Evolutionary conservation across 169 alveolate species (phyloP), one percentile per base, ranked within the genome.

Genomic region (Fabrea salina): DNA sequence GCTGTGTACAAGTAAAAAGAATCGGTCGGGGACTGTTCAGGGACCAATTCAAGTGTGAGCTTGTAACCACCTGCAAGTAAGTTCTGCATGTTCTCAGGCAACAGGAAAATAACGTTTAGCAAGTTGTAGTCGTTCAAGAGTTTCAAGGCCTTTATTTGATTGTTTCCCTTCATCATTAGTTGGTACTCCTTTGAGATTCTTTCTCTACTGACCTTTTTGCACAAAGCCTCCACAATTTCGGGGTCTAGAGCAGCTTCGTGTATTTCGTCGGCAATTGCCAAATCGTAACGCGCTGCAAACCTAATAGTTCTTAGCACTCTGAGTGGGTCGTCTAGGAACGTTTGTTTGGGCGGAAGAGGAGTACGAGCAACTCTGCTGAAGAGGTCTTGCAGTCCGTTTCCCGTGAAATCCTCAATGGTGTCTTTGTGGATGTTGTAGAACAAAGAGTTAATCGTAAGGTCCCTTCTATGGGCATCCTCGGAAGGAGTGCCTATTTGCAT

Each of bases 401-500:
- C 86, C 0, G 99, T 96, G 68, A 90, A 97, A 82, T 98, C 99
- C 90, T 98, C 99, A n/a, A 98, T 87, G 44, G 75, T 76, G n/a
- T 88, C 67, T 33, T 89, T 91, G 54, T 97, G 90, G 35, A 98
- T 82, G 90, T 98, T 98, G 90, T 96, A 98, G 87, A 98, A 98
- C 77, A 98, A 90, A 32, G 99, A 82, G 86, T 98, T 98, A 19
- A 98, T 94, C 13, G 99, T 98, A 43, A 98, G 96, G 84, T 98
- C 99, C 76, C 99, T 92, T 71, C 99, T 91, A 58, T 80, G 84
- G 5, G 99, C 99, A 85, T 98, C 99, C 88, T 97, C 98, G 71
- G 79, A 87, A 0, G 99, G 98, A 2, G 99, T 96, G 0, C 99
- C 99, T 41, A 94, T 89, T 32, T 56, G 89, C 75, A 96, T 95